Base-by-base conservation (phyloP, 2,329 filamentous ascomycete species). In the Talaromyces amestolkiae region DNA sequence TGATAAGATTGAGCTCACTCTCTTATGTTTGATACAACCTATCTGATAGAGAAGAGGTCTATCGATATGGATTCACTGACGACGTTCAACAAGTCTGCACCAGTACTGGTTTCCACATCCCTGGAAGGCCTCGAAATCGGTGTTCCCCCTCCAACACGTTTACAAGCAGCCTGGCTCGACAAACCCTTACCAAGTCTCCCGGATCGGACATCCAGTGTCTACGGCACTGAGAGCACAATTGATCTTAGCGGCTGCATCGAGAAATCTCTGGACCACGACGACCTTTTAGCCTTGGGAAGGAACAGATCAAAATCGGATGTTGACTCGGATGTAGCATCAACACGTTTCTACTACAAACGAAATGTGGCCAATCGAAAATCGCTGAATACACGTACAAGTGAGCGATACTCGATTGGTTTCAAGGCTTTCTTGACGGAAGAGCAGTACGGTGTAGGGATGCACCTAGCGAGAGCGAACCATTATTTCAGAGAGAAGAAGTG, bases 401-500 rank as follows among this genome's bases (percentile, higher is more conserved):
- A 49, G 3, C 33, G 63, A 19, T 61, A 31, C 22, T 68, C 68
- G 11, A 68, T 67, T 58, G 67, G 64, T 49, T 67, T 71, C 19
- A 67, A 69, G 15, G 67, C 68, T 15, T 67, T 72, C 45, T 45
- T 69, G n/a, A 68, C 69, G 4, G 72, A 75, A 17, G 71, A 73
- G 19, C 70, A 69, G 13, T 74, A 74, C n/a, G 70, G 69, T 3
- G 70, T 67, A 2, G 69, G 70, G 15, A 67, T 67, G 41, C 61
- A 67, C 51, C 69, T 69, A 5, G 64, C 67, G 3, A 73, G 72
- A 22, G 69, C 72, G 4, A 76, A 74, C 63, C 75, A 76, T 66
- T 78, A 78, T 54, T 78, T 78, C 54, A 72, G 76, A 7, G 76
- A 79, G 54, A 79, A 79, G 69, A 78, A 77, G 66, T 79, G 75